phyloP scores from a whole-genome alignment of 1,284 basidiomycete species.

The Ustilago esculenta region DNA sequence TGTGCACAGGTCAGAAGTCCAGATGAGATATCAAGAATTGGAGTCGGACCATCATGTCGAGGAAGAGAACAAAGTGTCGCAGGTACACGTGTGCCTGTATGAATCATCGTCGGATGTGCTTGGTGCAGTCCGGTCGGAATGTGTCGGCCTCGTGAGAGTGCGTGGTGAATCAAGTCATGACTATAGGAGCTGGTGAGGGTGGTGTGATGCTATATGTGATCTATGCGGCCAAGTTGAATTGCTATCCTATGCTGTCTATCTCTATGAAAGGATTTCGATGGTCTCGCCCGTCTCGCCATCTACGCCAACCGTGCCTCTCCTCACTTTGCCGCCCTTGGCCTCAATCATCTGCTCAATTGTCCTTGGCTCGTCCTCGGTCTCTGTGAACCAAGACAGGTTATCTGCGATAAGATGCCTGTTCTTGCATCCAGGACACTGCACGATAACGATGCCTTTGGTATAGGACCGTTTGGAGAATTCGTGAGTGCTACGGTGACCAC shows the following conservation, averaged over 20 bases:
- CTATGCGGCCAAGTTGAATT: too few species aligned
- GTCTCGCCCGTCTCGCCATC: conserved; percentile 60
- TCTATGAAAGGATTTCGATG: conserved; percentile 55
- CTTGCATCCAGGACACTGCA: conserved; percentile 90
- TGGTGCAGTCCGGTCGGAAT: too few species aligned
- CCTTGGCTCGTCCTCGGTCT: conserved; percentile 53
- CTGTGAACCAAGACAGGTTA: conserved; percentile 64
- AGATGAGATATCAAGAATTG: too few species aligned
- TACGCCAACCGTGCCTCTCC: conserved; percentile 44
- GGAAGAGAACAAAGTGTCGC: too few species aligned
- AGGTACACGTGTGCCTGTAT: too few species aligned
- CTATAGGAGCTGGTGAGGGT: not conserved
- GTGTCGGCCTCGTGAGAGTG: too few species aligned
- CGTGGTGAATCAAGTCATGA: not conserved
- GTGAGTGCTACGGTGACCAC: conserved; percentile 84
- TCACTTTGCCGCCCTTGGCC: conserved; percentile 59
- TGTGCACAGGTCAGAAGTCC: too few species aligned
- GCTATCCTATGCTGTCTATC: too few species aligned
- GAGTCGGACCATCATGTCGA: too few species aligned
- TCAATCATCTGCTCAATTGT: conserved; percentile 65
- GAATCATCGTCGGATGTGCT: too few species aligned
- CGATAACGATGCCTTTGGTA: conserved; percentile 85
- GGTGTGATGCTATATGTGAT: not conserved
- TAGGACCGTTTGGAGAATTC: conserved; percentile 87
- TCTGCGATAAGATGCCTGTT: conserved; percentile 72